phyloP scores from a whole-genome alignment of 176 grass and related monocot genomes.

The Chloris gayana region DNA sequence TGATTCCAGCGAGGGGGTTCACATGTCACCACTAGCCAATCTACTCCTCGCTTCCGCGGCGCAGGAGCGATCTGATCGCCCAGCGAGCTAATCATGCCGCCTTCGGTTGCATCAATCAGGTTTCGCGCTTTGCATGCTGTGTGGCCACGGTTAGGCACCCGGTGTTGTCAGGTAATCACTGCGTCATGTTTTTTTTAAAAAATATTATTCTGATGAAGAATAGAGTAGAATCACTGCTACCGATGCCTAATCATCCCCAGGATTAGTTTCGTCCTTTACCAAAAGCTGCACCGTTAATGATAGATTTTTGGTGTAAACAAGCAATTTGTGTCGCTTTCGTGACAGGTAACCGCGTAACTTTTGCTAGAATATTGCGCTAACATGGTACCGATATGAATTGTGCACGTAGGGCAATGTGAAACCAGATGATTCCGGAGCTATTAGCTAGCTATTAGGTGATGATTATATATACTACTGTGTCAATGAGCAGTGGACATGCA shows the following conservation, averaged over 20 bases:
- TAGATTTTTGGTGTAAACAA: not conserved
- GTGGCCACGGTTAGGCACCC: conserved; percentile 31
- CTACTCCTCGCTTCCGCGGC: not conserved
- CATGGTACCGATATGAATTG: not conserved
- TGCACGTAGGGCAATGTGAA: conserved; percentile 13
- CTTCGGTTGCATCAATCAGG: conserved; percentile 51
- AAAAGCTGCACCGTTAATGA: conserved; percentile 55
- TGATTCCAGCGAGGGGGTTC: conserved; percentile 56
- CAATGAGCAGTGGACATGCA: not conserved
- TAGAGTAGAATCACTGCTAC: conserved; percentile 6
- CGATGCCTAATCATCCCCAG: conserved; percentile 58
- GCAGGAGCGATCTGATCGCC: conserved; percentile 15
- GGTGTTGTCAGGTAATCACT: conserved; percentile 10
- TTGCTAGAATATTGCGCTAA: not conserved
- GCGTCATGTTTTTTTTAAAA: not conserved
- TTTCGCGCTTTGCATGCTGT: conserved; percentile 30
- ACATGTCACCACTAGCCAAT: conserved; percentile 46
- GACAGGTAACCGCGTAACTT: conserved; percentile 28
- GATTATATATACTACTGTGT: not conserved
- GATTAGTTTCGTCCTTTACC: conserved; percentile 18
- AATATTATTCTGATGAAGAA: not conserved
- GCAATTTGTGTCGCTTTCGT: not conserved
- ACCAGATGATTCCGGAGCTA: conserved; percentile 20
- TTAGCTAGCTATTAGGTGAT: not conserved
- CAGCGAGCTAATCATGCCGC: conserved; percentile 44